These are phyloP conservation scores for Russula vinacea DNA, from an alignment of 768 basidiomycete species.

Conservation along the genomic window DNA sequence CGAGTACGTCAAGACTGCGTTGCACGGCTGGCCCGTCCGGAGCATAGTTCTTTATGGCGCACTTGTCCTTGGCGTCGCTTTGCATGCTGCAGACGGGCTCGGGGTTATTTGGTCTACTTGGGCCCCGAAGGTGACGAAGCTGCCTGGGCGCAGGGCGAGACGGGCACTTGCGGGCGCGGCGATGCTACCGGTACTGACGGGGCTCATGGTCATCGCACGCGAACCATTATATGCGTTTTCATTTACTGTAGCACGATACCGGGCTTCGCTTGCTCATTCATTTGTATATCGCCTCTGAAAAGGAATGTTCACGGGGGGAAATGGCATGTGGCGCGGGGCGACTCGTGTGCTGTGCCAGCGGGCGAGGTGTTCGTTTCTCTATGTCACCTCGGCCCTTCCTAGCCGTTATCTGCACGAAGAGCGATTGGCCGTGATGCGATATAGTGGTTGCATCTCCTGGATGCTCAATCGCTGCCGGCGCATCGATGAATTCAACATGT, in stretches of 20 bases:
- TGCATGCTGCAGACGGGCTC: constrained; percentile 65
- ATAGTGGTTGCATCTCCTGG: too few relatives aligned
- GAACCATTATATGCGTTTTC: constrained; percentile 59
- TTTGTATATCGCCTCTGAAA: constrained; percentile 48
- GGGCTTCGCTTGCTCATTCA: constrained; percentile 46
- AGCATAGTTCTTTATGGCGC: constrained; percentile 63
- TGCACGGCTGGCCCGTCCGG: constrained; percentile 58
- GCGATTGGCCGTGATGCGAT: too few relatives aligned
- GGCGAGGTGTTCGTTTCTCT: not conserved
- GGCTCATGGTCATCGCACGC: constrained; percentile 49
- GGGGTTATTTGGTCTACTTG: constrained; percentile 52
- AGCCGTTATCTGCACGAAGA: too few relatives aligned
- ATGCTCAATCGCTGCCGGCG: too few relatives aligned
- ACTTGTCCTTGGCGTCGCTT: constrained; percentile 51
- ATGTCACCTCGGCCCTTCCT: too few relatives aligned
- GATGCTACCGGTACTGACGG: constrained; percentile 53
- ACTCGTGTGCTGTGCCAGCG: not conserved
- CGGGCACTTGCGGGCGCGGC: constrained; percentile 40
- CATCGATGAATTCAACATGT: too few relatives aligned
- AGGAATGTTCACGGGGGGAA: not conserved
- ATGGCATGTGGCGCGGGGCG: not conserved
- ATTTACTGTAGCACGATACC: constrained; percentile 50
- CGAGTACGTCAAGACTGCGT: constrained; percentile 74
- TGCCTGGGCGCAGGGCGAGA: constrained; percentile 35
- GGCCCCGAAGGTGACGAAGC: constrained; percentile 35